Evolutionary conservation across 2,329 filamentous ascomycete genomes (phyloP).

Genomic region (Verticillium isaacii): DNA sequence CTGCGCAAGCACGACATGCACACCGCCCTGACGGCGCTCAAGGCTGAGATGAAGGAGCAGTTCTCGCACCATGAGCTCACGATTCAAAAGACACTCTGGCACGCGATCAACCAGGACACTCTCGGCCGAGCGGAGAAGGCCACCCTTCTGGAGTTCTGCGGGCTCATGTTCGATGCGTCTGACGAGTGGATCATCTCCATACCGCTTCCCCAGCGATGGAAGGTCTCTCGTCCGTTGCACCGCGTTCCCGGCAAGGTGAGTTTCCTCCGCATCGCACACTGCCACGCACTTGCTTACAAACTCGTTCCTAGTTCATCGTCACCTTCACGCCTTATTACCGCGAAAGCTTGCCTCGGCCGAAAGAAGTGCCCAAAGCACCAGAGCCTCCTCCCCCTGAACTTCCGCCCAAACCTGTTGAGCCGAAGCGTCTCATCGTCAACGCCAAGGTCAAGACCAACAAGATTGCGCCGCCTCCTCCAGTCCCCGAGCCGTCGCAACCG

Average conservation of each 20-base stretch:
- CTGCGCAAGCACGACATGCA: constrained; percentile 60
- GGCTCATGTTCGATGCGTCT: constrained; percentile 42
- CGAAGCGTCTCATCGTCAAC: constrained; percentile 21
- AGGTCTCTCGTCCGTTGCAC: constrained; percentile 26
- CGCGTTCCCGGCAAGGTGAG: constrained; percentile 31
- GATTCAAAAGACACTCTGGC: constrained; percentile 37
- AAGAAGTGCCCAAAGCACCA: constrained; percentile 16
- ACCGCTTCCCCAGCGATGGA: constrained; percentile 36
- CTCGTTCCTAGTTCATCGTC: constrained; percentile 24
- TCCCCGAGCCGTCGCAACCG: neutral
- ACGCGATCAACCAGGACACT: constrained; percentile 32
- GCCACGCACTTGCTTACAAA: constrained; percentile 8
- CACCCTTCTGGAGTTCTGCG: constrained; percentile 36
- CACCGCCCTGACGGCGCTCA: constrained; percentile 42
- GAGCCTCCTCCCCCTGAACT: constrained; percentile 4
- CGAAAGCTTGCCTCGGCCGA: constrained; percentile 16
- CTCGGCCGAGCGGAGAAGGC: constrained; percentile 37
- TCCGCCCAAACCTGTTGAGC: constrained; percentile 11
- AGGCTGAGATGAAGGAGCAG: constrained; percentile 38
- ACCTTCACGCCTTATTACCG: constrained; percentile 34
- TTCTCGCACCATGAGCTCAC: constrained; percentile 31
- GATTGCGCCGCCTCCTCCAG: neutral
- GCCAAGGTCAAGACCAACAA: constrained; percentile 31
- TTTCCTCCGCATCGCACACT: neutral
- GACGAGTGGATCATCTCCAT: constrained; percentile 35